A percentile compares a stretch with the other conserved stretches of the same genome.
Conservation (phyloP, 768 basidiomycete species). For the Infundibulicybe gibba region DNA sequence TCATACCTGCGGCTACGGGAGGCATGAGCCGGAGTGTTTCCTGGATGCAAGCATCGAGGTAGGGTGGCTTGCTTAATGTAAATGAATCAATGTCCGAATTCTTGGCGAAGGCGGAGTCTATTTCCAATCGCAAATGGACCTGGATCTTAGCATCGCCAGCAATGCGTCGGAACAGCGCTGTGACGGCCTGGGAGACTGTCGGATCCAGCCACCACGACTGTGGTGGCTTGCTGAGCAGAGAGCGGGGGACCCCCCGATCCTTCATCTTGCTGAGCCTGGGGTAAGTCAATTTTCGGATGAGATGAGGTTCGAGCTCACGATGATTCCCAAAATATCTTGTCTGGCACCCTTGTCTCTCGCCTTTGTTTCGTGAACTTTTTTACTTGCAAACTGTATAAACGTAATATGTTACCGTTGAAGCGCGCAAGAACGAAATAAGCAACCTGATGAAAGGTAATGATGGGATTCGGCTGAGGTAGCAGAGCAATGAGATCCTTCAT, state of each 20-base stretch:
- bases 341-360: not conserved
- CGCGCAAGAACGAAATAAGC: not conserved
- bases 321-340: slow-evolving; percentile 5
- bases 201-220: slow-evolving; percentile 4
- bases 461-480: no score
- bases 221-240: no score
- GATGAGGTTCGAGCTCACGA: not conserved
- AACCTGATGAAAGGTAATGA: slow-evolving; percentile 4
- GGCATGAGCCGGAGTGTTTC: no score
- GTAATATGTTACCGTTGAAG: not conserved
- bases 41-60: not conserved
- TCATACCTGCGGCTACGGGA: no score
- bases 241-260: no score
- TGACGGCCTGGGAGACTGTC: slow-evolving; percentile 3
- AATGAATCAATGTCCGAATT: slow-evolving; percentile 1
- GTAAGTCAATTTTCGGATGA: not conserved
- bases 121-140: no score
- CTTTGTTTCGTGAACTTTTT: not conserved
- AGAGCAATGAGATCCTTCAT: slow-evolving; percentile 2
- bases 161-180: slow-evolving; percentile 4
- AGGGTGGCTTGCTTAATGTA: slow-evolving; percentile 1
- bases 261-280: slow-evolving; percentile 2
- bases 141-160: slow-evolving; percentile 1
- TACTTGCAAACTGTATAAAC: not conserved
- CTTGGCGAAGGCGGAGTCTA: slow-evolving; percentile 2